A percentile compares a stretch with the other conserved stretches of the same genome.
Conservation (phyloP, 208 protist genomes). For the Tritrichomonas foetus region DNA sequence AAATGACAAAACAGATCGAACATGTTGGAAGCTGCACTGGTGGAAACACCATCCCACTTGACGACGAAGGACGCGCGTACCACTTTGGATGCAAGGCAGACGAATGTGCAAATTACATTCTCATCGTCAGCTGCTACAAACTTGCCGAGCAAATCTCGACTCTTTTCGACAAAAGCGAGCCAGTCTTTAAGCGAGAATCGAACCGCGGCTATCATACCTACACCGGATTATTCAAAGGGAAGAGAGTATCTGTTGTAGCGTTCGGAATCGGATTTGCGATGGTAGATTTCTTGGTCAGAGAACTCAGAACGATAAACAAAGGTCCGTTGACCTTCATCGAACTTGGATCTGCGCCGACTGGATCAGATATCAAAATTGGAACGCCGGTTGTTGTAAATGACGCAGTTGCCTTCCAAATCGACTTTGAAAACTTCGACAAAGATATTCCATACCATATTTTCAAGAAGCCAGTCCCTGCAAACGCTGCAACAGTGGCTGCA, state of each 20-base stretch:
- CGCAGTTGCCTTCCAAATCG: not conserved
- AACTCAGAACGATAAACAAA: not conserved
- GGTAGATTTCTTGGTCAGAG: constrained; percentile 26
- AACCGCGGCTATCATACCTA: constrained; percentile 23
- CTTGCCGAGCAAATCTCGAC: not conserved
- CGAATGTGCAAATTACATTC: not conserved
- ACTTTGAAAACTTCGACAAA: constrained; percentile 20
- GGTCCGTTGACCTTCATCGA: not conserved
- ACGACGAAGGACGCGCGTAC: not conserved
- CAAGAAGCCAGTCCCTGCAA: not conserved
- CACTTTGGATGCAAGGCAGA: constrained; percentile 4
- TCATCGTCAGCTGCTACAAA: not conserved
- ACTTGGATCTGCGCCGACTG: not conserved
- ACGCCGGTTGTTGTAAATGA: not conserved
- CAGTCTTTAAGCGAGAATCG: not conserved
- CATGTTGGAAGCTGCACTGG: constrained; percentile 2
- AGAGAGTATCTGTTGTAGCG: not conserved
- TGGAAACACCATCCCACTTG: constrained; percentile 11
- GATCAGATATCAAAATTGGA: not conserved
- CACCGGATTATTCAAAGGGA: not conserved
- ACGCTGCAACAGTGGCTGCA: not conserved
- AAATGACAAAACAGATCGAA: not conserved
- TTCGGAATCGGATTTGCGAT: constrained; percentile 29
- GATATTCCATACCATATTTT: not conserved
- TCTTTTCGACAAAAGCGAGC: not conserved